Conservation (phyloP, 345 rosid species). For the Schrenkiella parvula region DNA sequence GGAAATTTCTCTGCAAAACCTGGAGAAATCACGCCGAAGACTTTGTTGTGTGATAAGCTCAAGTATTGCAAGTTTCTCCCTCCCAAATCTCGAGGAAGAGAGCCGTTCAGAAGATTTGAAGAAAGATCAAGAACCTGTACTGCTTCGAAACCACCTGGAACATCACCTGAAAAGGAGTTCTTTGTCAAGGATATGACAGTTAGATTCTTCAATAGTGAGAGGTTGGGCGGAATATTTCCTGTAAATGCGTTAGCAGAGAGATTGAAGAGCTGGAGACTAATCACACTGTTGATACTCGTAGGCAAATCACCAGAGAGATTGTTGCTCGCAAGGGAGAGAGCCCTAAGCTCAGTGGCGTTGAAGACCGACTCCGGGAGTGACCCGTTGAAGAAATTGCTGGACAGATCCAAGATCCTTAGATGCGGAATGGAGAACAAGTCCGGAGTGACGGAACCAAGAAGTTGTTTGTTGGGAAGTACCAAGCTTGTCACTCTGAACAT, state of each 20-base stretch:
- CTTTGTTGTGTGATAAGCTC: slow-evolving; percentile 70
- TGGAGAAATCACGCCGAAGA: slow-evolving; percentile 55
- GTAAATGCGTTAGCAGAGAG: slow-evolving; percentile 75
- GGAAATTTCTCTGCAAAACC: slow-evolving; percentile 57
- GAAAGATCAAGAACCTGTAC: slow-evolving; percentile 68
- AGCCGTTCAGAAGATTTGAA: slow-evolving; percentile 67
- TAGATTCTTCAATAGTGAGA: slow-evolving; percentile 50
- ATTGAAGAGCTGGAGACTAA: slow-evolving; percentile 52
- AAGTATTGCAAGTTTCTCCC: slow-evolving; percentile 55
- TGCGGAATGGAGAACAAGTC: slow-evolving; percentile 48
- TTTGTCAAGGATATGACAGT: slow-evolving; percentile 58
- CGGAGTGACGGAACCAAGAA: slow-evolving; percentile 55
- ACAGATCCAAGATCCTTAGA: slow-evolving; percentile 60
- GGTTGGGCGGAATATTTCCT: slow-evolving; percentile 50
- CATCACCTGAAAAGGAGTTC: slow-evolving; percentile 56
- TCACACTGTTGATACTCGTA: slow-evolving; percentile 38
- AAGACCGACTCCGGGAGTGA: slow-evolving; percentile 52
- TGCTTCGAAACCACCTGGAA: slow-evolving; percentile 55
- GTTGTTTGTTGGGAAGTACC: slow-evolving; percentile 49
- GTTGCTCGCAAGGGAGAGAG: slow-evolving; percentile 50
- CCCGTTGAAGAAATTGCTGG: slow-evolving; percentile 62
- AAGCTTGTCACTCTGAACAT: slow-evolving; percentile 60
- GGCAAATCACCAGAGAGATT: slow-evolving; percentile 65
- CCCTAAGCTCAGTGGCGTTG: slow-evolving; percentile 51
- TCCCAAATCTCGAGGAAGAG: slow-evolving; percentile 56